Evolutionary conservation across 495 filamentous ascomycete species (phyloP), one percentile per base, ranked within the genome.

Genomic region (Aspergillus baeticus): DNA sequence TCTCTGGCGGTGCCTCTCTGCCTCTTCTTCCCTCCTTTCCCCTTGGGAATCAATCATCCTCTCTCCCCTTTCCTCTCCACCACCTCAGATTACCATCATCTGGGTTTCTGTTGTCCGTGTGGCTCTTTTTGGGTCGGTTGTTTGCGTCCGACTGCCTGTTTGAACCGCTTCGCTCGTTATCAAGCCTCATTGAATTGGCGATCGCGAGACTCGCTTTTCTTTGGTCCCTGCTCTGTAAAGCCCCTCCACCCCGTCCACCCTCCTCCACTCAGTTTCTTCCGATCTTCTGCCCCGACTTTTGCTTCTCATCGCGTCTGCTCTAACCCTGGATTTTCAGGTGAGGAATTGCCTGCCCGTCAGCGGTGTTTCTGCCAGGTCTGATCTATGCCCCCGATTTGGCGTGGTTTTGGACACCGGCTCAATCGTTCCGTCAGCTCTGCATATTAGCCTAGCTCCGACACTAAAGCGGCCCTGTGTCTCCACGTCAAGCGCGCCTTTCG

Each of bases 371-470:
- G 61, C 52, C 57, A 55, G 63, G 42, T 58, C 58, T 61, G 54
- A 68, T 70, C 65, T 62, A 75, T 74, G 72, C 64, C 60, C 61
- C 59, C 57, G 57, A 48, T 61, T 61, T 63, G 63, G 63, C 60
- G 62, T 69, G 59, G 62, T 58, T 53, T 54, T 60, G 57, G 62
- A 66, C 57, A 55, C 59, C 59, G 61, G 61, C 61, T 57, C 51
- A 50, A 55, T 63, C 50, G 36, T 42, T 49, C 64, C 59, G 66
- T 67, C 67, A 66, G 66, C 58, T n/a, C n/a, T 66, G 65, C 62
- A 65, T 72, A 68, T 70, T 72, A 69, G 71, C 68, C 66, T 72
- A 68, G 60, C 68, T 63, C 71, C 68, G 66, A 67, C 36, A 68
- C 72, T 72, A 71, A 73, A 75, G 63, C 73, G 66, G 66, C 61